phyloP scores from a whole-genome alignment of 129 eudicot genomes.

The Helichrysum umbraculigerum region DNA sequence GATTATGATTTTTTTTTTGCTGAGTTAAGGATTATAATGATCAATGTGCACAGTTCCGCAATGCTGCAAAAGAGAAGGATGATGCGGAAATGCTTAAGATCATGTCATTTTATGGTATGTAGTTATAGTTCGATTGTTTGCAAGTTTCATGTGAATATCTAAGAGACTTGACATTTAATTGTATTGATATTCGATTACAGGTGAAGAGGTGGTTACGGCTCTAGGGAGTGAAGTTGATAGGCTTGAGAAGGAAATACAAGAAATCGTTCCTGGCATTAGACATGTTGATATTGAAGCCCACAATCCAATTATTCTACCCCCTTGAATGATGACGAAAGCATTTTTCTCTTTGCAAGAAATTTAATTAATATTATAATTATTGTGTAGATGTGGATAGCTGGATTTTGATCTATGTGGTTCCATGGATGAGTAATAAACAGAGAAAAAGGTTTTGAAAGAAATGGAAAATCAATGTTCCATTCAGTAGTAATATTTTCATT shows the following conservation, averaged over 20 bases:
- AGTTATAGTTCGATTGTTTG: background rate
- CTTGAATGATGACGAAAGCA: slow-evolving; percentile 26
- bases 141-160: background rate
- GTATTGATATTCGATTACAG: slow-evolving; percentile 34
- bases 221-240: slow-evolving; percentile 97
- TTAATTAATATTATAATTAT: background rate
- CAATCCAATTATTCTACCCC: slow-evolving; percentile 62
- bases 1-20: background rate
- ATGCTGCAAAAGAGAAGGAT: slow-evolving; percentile 63
- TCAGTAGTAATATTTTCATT: background rate
- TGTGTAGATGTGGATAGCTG: slow-evolving; percentile 34
- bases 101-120: slow-evolving; percentile 87
- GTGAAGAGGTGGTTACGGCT: slow-evolving; percentile 96
- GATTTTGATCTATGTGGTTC: slow-evolving; percentile 12
- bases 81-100: slow-evolving; percentile 62
- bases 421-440: slow-evolving; percentile 16
- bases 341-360: slow-evolving; percentile 13
- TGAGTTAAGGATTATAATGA: background rate
- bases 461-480: slow-evolving; percentile 2
- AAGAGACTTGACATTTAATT: background rate
- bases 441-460: slow-evolving; percentile 11
- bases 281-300: slow-evolving; percentile 97
- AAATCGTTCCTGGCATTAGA: slow-evolving; percentile 89
- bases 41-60: slow-evolving; percentile 56
- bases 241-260: slow-evolving; percentile 87